These are phyloP conservation scores for Exserohilum rostratum DNA, from an alignment of 2,329 filamentous ascomycete species.

Conservation along the genomic window DNA sequence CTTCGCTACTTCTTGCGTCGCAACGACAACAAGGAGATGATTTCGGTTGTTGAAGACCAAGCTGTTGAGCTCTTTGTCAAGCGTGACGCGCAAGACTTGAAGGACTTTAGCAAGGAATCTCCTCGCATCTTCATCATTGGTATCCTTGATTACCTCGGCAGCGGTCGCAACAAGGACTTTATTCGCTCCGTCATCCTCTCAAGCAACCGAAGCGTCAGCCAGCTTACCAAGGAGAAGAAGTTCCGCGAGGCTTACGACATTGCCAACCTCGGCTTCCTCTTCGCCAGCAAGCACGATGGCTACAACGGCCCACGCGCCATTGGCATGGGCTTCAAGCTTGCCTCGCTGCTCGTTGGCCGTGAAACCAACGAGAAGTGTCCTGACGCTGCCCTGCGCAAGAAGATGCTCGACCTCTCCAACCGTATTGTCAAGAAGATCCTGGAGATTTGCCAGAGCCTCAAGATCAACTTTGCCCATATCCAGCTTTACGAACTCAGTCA, in stretches of 20 bases:
- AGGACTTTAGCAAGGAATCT: slow-evolving; percentile 37
- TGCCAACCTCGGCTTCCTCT: slow-evolving; percentile 43
- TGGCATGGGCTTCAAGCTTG: slow-evolving; percentile 47
- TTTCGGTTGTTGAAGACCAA: slow-evolving; percentile 34
- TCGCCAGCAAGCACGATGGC: slow-evolving; percentile 38
- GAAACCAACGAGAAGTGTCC: slow-evolving; percentile 31
- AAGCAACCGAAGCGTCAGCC: slow-evolving; percentile 31
- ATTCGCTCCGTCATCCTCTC: slow-evolving; percentile 37
- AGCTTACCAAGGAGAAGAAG: slow-evolving; percentile 37
- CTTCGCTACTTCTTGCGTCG: slow-evolving; percentile 37
- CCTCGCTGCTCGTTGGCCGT: slow-evolving; percentile 42
- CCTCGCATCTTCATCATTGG: slow-evolving; percentile 40
- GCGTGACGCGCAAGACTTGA: slow-evolving; percentile 33
- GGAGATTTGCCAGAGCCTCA: slow-evolving; percentile 47
- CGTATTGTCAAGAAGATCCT: slow-evolving; percentile 52
- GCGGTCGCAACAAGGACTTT: slow-evolving; percentile 38
- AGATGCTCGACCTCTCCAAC: slow-evolving; percentile 49
- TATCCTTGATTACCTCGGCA: slow-evolving; percentile 38
- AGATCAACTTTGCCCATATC: slow-evolving; percentile 53
- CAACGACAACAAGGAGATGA: slow-evolving; percentile 31
- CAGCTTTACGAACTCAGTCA: slow-evolving; percentile 51
- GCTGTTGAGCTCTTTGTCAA: slow-evolving; percentile 37
- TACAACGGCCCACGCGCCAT: slow-evolving; percentile 44
- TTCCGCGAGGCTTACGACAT: slow-evolving; percentile 44
- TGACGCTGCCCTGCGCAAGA: slow-evolving; percentile 46